Evolutionary conservation across 768 basidiomycete species (phyloP).

Genomic region (Kwoniella dejecticola): DNA sequence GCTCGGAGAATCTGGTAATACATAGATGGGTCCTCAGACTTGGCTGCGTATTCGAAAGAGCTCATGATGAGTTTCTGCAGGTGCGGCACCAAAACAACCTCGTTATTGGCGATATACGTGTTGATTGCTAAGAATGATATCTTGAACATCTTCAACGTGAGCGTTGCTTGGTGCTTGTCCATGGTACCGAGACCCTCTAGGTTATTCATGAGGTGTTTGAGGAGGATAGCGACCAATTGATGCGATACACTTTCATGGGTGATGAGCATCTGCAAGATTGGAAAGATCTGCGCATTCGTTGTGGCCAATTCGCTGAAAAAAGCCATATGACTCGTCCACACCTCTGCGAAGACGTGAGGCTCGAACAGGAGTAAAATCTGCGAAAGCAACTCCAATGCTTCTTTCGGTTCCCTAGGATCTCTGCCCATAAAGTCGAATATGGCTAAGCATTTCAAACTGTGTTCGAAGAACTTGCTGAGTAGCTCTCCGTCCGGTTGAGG

Average conservation of each 20-base stretch:
- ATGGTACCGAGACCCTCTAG: constrained; percentile 75
- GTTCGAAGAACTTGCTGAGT: constrained; percentile 83
- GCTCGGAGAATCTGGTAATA: constrained; percentile 91
- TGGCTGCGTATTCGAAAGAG: constrained; percentile 90
- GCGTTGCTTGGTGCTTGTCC: constrained; percentile 75
- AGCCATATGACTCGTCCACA: constrained; percentile 89
- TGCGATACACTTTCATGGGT: constrained; percentile 72
- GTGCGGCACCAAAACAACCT: constrained; percentile 89
- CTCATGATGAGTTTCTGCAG: constrained; percentile 92
- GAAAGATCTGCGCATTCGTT: constrained; percentile 75
- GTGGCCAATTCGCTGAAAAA: constrained; percentile 81
- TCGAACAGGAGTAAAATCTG: constrained; percentile 79
- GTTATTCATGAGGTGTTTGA: constrained; percentile 79
- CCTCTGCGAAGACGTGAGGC: constrained; percentile 89
- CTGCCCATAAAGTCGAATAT: constrained; percentile 63
- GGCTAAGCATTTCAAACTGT: constrained; percentile 78
- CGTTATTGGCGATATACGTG: constrained; percentile 71
- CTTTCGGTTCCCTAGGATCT: constrained; percentile 65
- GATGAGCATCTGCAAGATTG: constrained; percentile 82
- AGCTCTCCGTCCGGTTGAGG: constrained; percentile 80
- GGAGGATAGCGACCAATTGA: constrained; percentile 82
- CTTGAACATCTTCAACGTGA: constrained; percentile 90
- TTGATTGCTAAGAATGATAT: constrained; percentile 89
- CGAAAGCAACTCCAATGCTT: constrained; percentile 79
- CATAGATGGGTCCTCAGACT: constrained; percentile 83